Percentiles rank a stretch among this genome's conserved stretches.
phyloP scores from a whole-genome alignment of 768 basidiomycete genomes.

The Pleurotus tuoliensis region DNA sequence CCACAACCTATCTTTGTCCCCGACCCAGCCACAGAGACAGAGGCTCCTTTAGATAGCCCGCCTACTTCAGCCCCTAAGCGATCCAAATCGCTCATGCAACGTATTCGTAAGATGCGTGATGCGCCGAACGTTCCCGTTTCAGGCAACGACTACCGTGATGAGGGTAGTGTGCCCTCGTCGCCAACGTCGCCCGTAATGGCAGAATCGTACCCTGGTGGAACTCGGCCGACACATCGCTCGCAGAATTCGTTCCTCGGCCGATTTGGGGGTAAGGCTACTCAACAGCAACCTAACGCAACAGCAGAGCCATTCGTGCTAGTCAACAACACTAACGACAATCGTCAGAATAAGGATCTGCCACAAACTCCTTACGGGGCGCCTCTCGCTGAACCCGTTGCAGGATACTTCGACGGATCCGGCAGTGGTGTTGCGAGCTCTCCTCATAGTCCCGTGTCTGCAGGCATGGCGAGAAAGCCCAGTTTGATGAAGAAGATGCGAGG shows the following conservation, averaged over 20 bases:
- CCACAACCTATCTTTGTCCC: slow-evolving; percentile 81
- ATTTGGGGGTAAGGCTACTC: slow-evolving; percentile 39
- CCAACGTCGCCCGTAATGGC: slow-evolving; percentile 20
- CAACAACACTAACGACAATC: slow-evolving; percentile 34
- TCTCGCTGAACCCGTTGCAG: slow-evolving; percentile 30
- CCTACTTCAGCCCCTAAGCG: slow-evolving; percentile 57
- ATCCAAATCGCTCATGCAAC: slow-evolving; percentile 81
- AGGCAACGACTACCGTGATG: slow-evolving; percentile 29
- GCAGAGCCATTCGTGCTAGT: slow-evolving; percentile 65
- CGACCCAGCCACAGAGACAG: slow-evolving; percentile 38
- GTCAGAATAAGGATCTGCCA: slow-evolving; percentile 55
- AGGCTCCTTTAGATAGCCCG: slow-evolving; percentile 36
- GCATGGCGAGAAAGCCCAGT: slow-evolving; percentile 70
- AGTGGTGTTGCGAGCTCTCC: slow-evolving; percentile 13
- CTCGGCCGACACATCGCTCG: slow-evolving; percentile 64
- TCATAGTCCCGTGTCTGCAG: slow-evolving; percentile 22
- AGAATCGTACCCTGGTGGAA: slow-evolving; percentile 10
- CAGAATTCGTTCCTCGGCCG: slow-evolving; percentile 79
- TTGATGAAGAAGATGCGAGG: slow-evolving; percentile 77
- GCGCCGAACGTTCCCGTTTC: slow-evolving; percentile 76
- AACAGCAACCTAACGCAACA: slow-evolving; percentile 29
- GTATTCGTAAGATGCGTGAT: slow-evolving; percentile 86
- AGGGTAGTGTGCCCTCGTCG: slow-evolving; percentile 42
- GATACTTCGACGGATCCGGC: slow-evolving; percentile 47
- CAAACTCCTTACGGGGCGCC: slow-evolving; percentile 26